Evolutionary conservation across 106 monocot genomes (phyloP), one percentile per base, ranked within the genome.

Genomic region (Phalaenopsis aphrodite): DNA sequence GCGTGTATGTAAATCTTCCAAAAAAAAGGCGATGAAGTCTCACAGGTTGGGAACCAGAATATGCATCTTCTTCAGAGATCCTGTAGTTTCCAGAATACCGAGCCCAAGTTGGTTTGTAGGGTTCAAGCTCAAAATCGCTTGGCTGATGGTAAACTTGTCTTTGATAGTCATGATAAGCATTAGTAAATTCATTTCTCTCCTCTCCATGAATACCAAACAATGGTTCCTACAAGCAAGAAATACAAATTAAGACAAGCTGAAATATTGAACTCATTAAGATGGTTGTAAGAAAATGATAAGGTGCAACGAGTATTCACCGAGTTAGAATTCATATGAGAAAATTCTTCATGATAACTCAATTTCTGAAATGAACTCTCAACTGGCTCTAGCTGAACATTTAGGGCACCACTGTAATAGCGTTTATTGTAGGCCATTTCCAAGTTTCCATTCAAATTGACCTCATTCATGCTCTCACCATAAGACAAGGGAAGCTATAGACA

Each of bases 91-190:
- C 71, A 6, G 68, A 46, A 79, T 84, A 42, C 46, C 23, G 84
- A 42, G 83, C 79, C 88, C 86, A 89, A 42, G 84, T 65, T 14
- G 86, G 72, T 68, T 77, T 82, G 74, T 69, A 84, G 41, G 86
- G 82, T 79, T 89, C 89, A 75, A 89, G 75, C 46, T 75, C 71
- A 69, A 67, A 77, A 82, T 79, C 56, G 45, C 23, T 48, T 5
- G 55, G 18, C 15, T 15, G 83, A 5, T 81, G 49, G 46, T 55
- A 16, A 16, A 39, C 39, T 42, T 80, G 48, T 2, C 9, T 75
- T 30, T 83, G 81, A 67, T 69, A 75, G 36, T 41, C 38, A 42
- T 85, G 14, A 46, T 55, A n/a, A 39, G 67, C 36, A 43, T 47
- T 78, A 15, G 24, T 66, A 55, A 42, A 47, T 21, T 19, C n/a